Evolutionary conservation across 1,284 basidiomycete species (phyloP), one percentile per base, ranked within the genome.

Genomic region (Papiliotrema fonsecae): DNA sequence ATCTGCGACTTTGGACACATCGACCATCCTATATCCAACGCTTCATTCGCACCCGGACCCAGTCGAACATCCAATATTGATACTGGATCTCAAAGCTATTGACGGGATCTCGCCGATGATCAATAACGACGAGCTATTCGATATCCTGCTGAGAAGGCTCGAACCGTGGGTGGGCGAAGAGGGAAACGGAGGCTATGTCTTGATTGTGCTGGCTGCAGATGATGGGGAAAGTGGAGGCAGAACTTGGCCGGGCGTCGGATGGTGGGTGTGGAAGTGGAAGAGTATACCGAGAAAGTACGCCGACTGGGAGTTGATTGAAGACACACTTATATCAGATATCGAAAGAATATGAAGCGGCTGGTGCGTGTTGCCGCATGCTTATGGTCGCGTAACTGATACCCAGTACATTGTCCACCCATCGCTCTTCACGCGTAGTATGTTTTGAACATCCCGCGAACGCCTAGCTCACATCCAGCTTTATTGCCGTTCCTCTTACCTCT

Each of bases 351-450:
- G 22, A 69, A 68, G 49, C 49, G 64, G 22, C 47, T 71, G 42
- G 65, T 67, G 40, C 30, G 61, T 50, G 22, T 21, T 14, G 13
- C 34, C n/a, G 10, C 7, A 19, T 22, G 16, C 9, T 22, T 18
- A 40, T 34, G 31, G 18, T 1, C 26, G 25, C 24, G 42, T 3
- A 13, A 14, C 36, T 50, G 41, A 48, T n/a, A 11, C n/a, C 2
- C 39, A 67, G 61, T 71, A 69, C 41, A 64, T 71, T 39, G 61
- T 69, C 1, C 67, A 67, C 42, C 66, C 69, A 0, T 64, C 64
- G 11, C 35, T 56, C 0, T 58, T 65, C 44, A 67, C 67, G 0
- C 42, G 55, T 18, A 61, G 66, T 70, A 38, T 38, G 66, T 51
- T 25, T 1, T 13, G 22, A 9, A 37, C 7, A 11, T 32, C 22